These are phyloP conservation scores for Singerocomus inundabilis DNA, from an alignment of 1,284 basidiomycete species.

Conservation along the genomic window DNA sequence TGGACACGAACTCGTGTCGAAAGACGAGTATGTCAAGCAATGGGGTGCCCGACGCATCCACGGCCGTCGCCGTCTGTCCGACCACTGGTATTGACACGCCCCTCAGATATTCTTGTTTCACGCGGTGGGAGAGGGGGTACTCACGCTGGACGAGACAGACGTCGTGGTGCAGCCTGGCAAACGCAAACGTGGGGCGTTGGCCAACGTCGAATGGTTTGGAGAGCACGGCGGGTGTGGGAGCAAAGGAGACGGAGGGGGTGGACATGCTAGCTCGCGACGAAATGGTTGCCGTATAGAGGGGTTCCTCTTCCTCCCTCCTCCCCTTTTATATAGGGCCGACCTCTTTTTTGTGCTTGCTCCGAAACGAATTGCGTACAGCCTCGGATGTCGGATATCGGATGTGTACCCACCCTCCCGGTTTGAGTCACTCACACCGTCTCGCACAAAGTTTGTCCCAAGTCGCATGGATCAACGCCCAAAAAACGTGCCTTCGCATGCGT, in stretches of 20 bases:
- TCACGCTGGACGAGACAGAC: conserved; percentile 50
- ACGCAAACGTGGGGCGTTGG: conserved; percentile 39
- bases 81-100: conserved; percentile 1
- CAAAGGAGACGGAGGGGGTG: conserved; percentile 23
- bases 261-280: conserved; percentile 10
- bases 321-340: conserved; percentile 2
- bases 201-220: conserved; percentile 14
- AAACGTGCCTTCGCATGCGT: no score
- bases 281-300: no score
- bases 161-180: conserved; percentile 45
- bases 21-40: conserved; percentile 38
- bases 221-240: conserved; percentile 15
- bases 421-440: neutral
- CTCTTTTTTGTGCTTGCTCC: neutral
- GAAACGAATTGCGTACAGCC: neutral
- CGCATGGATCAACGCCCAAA: no score
- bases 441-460: neutral
- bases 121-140: conserved; percentile 3
- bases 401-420: no score
- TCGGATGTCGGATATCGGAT: conserved; percentile 7
- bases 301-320: no score
- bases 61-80: conserved; percentile 13
- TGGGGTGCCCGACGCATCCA: conserved; percentile 9
- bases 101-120: neutral
- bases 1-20: conserved; percentile 57